Conservation (phyloP, 2,329 filamentous ascomycete genomes). For the Phoma sp. region DNA sequence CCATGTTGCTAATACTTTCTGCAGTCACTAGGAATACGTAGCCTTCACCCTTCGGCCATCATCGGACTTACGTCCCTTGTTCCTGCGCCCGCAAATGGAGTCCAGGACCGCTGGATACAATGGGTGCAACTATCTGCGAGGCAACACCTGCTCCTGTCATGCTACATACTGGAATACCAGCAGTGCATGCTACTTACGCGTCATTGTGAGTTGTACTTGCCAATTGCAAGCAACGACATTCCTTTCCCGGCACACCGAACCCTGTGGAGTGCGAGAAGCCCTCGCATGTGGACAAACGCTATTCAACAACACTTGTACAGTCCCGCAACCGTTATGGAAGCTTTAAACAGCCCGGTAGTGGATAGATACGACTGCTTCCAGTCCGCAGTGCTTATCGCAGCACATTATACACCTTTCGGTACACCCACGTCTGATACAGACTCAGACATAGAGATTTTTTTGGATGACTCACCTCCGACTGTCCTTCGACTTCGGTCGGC, state of each 20-base stretch:
- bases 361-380: slow-evolving; percentile 42
- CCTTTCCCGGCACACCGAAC: slow-evolving; percentile 45
- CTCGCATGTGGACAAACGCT: slow-evolving; percentile 31
- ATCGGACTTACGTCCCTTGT: neutral
- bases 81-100: slow-evolving; percentile 26
- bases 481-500: slow-evolving; percentile 44
- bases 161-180: slow-evolving; percentile 52
- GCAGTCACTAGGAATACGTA: neutral
- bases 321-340: slow-evolving; percentile 36
- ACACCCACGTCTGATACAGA: slow-evolving; percentile 21
- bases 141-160: slow-evolving; percentile 50
- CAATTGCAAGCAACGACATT: slow-evolving; percentile 40
- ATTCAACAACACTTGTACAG: slow-evolving; percentile 26
- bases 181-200: slow-evolving; percentile 43
- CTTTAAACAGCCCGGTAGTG: slow-evolving; percentile 18
- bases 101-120: slow-evolving; percentile 36
- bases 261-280: slow-evolving; percentile 47
- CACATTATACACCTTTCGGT: slow-evolving; percentile 37
- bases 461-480: slow-evolving; percentile 26
- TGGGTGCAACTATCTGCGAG: slow-evolving; percentile 43
- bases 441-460: slow-evolving; percentile 30
- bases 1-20: no score
- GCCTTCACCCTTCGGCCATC: slow-evolving; percentile 18
- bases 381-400: slow-evolving; percentile 47
- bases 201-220: slow-evolving; percentile 22